These are phyloP conservation scores for Leccinum uliginosum DNA, from an alignment of 768 basidiomycete genomes.

Conservation along the genomic window DNA sequence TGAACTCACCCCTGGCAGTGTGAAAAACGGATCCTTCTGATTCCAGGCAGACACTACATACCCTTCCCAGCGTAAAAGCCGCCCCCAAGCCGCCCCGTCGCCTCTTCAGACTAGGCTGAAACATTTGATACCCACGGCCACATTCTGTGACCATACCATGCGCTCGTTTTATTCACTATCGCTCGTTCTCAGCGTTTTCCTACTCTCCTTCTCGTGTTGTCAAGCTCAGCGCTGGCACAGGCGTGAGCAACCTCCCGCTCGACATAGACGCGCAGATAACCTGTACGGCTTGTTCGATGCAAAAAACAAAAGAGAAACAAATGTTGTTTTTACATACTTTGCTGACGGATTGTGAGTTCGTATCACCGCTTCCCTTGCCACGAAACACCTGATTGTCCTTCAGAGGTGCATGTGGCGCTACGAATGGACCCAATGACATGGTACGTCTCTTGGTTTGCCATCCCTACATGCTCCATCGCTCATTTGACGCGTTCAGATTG, in stretches of 20 bases:
- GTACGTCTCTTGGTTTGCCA: constrained; percentile 13
- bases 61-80: neutral
- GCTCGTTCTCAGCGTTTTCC: constrained; percentile 19
- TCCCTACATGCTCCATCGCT: neutral
- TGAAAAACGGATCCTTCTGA: neutral
- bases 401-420: constrained; percentile 40
- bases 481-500: constrained; percentile 32
- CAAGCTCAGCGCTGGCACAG: constrained; percentile 7
- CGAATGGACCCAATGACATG: constrained; percentile 23
- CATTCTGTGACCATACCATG: constrained; percentile 20
- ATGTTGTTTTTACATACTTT: constrained; percentile 26
- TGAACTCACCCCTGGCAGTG: neutral
- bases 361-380: neutral
- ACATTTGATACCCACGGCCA: neutral
- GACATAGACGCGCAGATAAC: constrained; percentile 4
- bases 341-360: constrained; percentile 22
- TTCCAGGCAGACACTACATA: too few relatives aligned
- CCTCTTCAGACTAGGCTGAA: neutral
- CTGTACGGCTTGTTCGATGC: neutral
- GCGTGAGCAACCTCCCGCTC: constrained; percentile 11
- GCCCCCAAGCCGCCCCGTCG: neutral
- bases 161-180: constrained; percentile 24
- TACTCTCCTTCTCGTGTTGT: constrained; percentile 10
- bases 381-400: neutral
- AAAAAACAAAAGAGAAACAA: constrained; percentile 17